phyloP scores from a whole-genome alignment of 2,329 filamentous ascomycete genomes.

The Colletotrichum navitas region DNA sequence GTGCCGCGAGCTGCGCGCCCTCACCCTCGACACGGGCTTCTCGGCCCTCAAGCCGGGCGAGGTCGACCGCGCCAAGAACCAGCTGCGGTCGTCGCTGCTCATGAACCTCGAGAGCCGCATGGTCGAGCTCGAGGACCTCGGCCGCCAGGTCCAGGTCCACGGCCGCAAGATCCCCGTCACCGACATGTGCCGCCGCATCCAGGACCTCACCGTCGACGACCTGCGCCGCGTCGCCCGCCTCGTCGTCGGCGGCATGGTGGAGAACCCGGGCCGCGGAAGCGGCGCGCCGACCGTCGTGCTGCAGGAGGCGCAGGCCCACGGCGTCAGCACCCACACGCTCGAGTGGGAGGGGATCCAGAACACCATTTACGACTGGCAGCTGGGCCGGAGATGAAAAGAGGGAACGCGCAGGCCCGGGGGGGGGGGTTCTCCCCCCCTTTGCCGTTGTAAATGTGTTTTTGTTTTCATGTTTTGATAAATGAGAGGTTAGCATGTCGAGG shows the following conservation, averaged over 20 bases:
- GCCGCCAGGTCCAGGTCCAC: conserved; percentile 96
- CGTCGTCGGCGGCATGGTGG: conserved; percentile 82
- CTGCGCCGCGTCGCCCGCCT: conserved; percentile 82
- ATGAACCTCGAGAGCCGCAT: conserved; percentile 99
- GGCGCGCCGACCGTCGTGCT: conserved; percentile 94
- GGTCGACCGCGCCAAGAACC: conserved; percentile 95
- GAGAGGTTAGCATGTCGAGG: background rate
- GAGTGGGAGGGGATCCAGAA: conserved; percentile 93
- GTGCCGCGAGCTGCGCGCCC: conserved; percentile 86
- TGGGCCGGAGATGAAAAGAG: conserved; percentile 69
- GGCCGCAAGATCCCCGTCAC: conserved; percentile 90
- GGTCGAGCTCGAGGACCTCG: conserved; percentile 97
- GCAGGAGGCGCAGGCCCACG: conserved; percentile 87
- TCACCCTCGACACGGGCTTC: conserved; percentile 83
- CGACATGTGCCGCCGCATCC: conserved; percentile 93
- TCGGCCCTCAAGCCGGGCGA: conserved; percentile 79
- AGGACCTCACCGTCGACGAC: conserved; percentile 83
- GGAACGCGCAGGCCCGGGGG: background rate
- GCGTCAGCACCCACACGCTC: conserved; percentile 75
- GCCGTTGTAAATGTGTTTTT: background rate
- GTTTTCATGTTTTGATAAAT: background rate
- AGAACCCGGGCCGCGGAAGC: conserved; percentile 81
- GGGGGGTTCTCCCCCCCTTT: background rate
- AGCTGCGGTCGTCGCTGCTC: conserved; percentile 87
- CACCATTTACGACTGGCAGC: conserved; percentile 83